phyloP scores from a whole-genome alignment of 257 asterid species.

The Datura wrightii region DNA sequence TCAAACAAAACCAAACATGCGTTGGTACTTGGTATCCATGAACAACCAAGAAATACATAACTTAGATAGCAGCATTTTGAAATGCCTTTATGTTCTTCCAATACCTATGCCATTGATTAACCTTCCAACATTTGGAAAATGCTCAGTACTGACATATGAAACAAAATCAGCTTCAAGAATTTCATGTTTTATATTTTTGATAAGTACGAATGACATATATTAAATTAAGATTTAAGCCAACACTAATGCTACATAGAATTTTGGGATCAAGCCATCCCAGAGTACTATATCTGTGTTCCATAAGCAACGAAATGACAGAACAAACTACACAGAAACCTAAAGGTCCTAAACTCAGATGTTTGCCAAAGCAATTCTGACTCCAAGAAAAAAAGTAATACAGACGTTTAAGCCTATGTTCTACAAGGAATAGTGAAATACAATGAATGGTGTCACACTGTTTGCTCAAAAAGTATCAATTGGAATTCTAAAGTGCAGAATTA shows the following conservation, averaged over 20 bases:
- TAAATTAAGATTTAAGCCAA: constrained; percentile 7
- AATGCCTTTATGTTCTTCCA: neutral
- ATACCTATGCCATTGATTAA: neutral
- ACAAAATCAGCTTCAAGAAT: neutral
- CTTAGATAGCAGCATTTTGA: neutral
- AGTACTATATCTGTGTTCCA: neutral
- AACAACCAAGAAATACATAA: neutral
- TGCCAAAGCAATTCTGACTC: neutral
- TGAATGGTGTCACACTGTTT: neutral
- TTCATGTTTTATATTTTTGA: neutral
- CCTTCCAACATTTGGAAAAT: neutral
- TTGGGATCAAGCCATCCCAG: neutral
- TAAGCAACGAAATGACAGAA: neutral
- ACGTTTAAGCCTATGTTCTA: neutral
- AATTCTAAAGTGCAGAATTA: neutral
- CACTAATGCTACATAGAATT: neutral
- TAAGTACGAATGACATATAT: neutral
- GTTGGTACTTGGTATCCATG: neutral
- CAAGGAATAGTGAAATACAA: neutral
- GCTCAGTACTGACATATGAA: neutral
- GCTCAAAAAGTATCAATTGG: neutral
- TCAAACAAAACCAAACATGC: neutral
- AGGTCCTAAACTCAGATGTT: neutral
- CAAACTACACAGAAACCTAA: neutral
- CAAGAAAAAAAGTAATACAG: neutral